Evolutionary conservation across 192 early-diverging fungal genomes (phyloP).

Genomic region (Thoreauomyces humboldtii): DNA sequence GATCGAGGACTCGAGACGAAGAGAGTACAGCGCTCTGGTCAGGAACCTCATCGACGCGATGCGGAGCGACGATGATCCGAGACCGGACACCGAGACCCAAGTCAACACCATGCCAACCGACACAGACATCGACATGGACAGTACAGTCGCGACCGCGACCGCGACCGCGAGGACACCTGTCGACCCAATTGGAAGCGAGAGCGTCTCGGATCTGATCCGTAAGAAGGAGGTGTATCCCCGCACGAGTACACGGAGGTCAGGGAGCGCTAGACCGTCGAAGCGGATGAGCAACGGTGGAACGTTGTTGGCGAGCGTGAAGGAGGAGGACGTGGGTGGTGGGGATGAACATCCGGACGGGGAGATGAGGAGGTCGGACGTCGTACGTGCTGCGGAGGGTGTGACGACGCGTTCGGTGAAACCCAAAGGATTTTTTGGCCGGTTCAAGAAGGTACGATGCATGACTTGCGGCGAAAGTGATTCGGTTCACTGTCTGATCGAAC

Average conservation of each 20-base stretch:
- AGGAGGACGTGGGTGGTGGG: not conserved
- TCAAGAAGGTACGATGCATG: slow-evolving; percentile 2
- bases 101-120: not conserved
- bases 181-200: not conserved
- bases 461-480: too few relatives aligned
- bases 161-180: not conserved
- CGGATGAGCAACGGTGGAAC: not conserved
- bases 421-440: slow-evolving; percentile 1
- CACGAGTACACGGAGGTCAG: not conserved
- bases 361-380: not conserved
- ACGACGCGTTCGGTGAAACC: not conserved
- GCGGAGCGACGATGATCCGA: slow-evolving; percentile 11
- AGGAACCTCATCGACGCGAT: slow-evolving; percentile 9
- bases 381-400: not conserved
- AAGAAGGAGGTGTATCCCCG: slow-evolving; percentile 1
- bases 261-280: not conserved
- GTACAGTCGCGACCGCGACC: not conserved
- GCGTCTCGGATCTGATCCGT: not conserved
- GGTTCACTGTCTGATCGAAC: too few relatives aligned
- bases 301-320: not conserved
- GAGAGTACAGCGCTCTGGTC: slow-evolving; percentile 6
- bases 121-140: not conserved
- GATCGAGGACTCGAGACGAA: not conserved
- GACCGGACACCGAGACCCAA: not conserved
- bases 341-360: not conserved